These are phyloP conservation scores for Fusarium chuoi DNA, from an alignment of 2,329 filamentous ascomycete species.

Conservation along the genomic window DNA sequence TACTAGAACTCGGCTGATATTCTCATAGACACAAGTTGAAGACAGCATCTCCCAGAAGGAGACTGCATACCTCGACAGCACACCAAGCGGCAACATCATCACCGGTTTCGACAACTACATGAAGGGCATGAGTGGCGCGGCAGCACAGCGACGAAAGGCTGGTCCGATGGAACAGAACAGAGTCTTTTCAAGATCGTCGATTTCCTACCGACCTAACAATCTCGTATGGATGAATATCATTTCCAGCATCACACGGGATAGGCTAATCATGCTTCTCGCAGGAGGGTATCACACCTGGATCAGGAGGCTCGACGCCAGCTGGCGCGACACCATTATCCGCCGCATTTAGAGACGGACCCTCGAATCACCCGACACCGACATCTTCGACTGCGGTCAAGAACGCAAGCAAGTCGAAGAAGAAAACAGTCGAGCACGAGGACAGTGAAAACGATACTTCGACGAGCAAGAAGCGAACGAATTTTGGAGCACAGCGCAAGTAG, in stretches of 20 bases:
- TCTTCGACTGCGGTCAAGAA: conserved; percentile 60
- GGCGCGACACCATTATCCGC: conserved; percentile 60
- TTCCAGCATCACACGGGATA: neutral
- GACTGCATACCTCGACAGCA: conserved; percentile 89
- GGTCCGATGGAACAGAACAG: conserved; percentile 75
- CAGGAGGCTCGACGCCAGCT: conserved; percentile 52
- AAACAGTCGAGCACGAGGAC: conserved; percentile 59
- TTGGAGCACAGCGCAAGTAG: conserved; percentile 64
- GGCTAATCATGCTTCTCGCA: neutral
- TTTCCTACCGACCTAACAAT: conserved; percentile 65
- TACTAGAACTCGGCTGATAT: conserved; percentile 48
- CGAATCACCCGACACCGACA: conserved; percentile 66
- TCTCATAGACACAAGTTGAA: conserved; percentile 63
- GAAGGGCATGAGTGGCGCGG: conserved; percentile 79
- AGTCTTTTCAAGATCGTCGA: conserved; percentile 76
- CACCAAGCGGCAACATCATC: conserved; percentile 91
- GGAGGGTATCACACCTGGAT: conserved; percentile 48
- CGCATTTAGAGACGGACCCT: conserved; percentile 61
- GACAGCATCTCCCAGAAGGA: conserved; percentile 87
- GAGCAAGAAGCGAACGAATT: conserved; percentile 67
- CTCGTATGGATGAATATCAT: conserved; percentile 42
- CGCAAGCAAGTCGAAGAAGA: conserved; percentile 64
- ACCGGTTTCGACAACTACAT: conserved; percentile 98
- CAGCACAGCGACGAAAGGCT: conserved; percentile 71
- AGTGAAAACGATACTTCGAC: conserved; percentile 68